Base-by-base conservation (phyloP, 805 yeast species). In the Barnettozyma sp. region DNA sequence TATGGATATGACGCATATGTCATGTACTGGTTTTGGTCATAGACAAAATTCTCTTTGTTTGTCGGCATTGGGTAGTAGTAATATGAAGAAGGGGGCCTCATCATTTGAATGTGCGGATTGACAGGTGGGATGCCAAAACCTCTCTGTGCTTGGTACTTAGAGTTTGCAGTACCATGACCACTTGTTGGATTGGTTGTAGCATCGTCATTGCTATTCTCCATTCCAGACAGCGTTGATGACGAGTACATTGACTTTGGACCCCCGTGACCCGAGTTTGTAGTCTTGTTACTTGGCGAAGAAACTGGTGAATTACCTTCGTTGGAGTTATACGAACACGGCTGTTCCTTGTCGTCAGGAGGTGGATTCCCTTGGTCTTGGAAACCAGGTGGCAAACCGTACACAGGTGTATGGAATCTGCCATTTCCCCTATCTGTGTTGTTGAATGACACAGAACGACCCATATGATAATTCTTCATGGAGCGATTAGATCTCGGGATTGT, bases 51-150 rank as follows among this genome's bases (percentile, higher is more conserved):
- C 26, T 55, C 55, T 32, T 56, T 58, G 20, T 30, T 16, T 11
- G 30, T 13, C 19, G 59, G 59, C 30, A 52, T 48, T 22, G 58
- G 48, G 32, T 54, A 54, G 39, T 55, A 60, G 36, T 45, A 56
- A 29, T 49, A 56, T 18, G 55, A 42, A 7, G 56, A 47, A 18
- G 57, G 52, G 12, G 54, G 54, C 29, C 35, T 39, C 37, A 37
- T 11, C 31, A 37, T 23, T 22, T 40, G 41, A 13, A 40, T 27
- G 12, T 30, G 33, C 9, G 40, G 26, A 20, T 18, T 31, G 7
- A 18, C 28, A 22, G 22, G 40, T 25, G 50, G 41, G 10, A 32
- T 33, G 24, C 40, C 43, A 24, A 30, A 27, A 2, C 33, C 34
- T 22, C 42, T 36, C 6, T 39, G 48, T 37, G 42, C 46, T 46